A percentile compares a stretch with the other conserved stretches of the same genome.
Conservation (phyloP, 345 rosid genomes). For the Hevea brasiliensis region DNA sequence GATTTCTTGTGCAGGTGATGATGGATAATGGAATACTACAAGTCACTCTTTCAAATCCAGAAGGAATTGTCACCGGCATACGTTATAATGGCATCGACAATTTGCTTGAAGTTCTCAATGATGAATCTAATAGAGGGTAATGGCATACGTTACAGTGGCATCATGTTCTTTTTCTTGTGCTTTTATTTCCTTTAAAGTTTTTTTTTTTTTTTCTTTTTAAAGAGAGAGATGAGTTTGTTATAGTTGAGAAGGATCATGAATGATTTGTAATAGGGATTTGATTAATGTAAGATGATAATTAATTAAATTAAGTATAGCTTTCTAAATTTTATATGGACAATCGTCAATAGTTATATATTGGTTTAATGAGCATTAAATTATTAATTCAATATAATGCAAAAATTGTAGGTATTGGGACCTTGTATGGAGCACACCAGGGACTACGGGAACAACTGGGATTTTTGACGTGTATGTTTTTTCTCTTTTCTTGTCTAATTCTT, state of each 20-base stretch:
- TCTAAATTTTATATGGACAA: too few relatives aligned
- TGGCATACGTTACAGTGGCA: neutral
- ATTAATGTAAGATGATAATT: too few relatives aligned
- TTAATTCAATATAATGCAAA: neutral
- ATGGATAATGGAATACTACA: conserved; percentile 76
- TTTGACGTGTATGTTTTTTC: conserved; percentile 63
- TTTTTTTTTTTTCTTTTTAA: too few relatives aligned
- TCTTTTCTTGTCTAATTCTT: neutral
- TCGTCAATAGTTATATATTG: too few relatives aligned
- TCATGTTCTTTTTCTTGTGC: neutral
- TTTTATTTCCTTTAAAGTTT: too few relatives aligned
- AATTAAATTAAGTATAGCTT: too few relatives aligned
- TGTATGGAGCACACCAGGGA: conserved; percentile 48
- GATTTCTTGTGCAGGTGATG: conserved; percentile 53
- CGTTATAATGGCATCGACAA: conserved; percentile 68
- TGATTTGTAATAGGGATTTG: too few relatives aligned
- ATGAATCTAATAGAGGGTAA: conserved; percentile 87
- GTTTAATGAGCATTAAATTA: neutral
- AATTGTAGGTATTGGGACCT: conserved; percentile 52
- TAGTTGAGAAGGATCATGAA: too few relatives aligned
- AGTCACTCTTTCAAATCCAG: conserved; percentile 75
- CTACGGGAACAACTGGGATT: conserved; percentile 55
- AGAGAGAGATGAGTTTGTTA: neutral
- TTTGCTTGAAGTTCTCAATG: conserved; percentile 80
- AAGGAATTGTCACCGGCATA: conserved; percentile 71